Conservation (phyloP, 169 alveolate genomes). For the Eimeria sp. region DNA sequence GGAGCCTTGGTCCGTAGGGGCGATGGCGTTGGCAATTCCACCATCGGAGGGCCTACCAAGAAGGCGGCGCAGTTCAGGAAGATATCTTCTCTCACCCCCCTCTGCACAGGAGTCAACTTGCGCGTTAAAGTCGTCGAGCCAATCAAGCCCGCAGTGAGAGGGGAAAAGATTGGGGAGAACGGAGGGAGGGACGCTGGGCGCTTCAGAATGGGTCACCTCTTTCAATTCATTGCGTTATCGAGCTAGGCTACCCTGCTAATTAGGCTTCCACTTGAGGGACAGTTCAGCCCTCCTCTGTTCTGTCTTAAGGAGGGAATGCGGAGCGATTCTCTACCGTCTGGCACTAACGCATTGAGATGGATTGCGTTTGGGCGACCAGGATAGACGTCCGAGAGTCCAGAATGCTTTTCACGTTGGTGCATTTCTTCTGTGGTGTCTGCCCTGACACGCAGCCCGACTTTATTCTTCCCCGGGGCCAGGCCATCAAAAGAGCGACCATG, state of each 20-base stretch:
- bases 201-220: neutral
- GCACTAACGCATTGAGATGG: too few relatives aligned
- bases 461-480: slow-evolving; percentile 61
- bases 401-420: neutral
- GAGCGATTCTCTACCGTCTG: neutral
- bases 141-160: slow-evolving; percentile 46
- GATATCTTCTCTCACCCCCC: slow-evolving; percentile 61
- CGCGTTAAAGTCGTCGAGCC: slow-evolving; percentile 78
- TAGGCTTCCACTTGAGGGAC: neutral
- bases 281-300: neutral
- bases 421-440: neutral
- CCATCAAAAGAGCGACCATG: slow-evolving; percentile 53
- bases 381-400: neutral
- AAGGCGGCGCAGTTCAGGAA: slow-evolving; percentile 65
- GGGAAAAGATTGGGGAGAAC: neutral
- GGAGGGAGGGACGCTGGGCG: neutral
- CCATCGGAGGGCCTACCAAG: slow-evolving; percentile 25
- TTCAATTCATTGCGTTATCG: neutral
- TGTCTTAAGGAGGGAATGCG: neutral
- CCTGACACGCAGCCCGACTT: slow-evolving; percentile 61
- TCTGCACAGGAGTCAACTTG: slow-evolving; percentile 78
- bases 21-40: neutral
- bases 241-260: neutral
- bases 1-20: neutral
- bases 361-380: neutral